Base-by-base conservation (phyloP, 768 basidiomycete species). In the Cystofilobasidium capitatum region DNA sequence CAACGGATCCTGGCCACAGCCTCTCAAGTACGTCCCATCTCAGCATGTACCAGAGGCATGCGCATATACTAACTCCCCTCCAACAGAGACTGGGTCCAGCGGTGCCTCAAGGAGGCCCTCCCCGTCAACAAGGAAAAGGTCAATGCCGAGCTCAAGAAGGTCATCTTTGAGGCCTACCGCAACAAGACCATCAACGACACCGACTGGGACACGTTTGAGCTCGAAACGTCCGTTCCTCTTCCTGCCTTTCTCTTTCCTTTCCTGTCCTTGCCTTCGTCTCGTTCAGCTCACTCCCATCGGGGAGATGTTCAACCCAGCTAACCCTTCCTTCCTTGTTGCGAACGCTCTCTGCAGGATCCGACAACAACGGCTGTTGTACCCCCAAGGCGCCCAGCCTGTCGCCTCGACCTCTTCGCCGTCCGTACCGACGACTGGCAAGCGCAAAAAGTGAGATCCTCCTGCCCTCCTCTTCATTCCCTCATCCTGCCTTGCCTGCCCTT, bases 21-120 rank as follows among this genome's bases (percentile, higher is more conserved):
- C 66, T 2, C 72, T 76, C 65, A 76, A 76, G 75, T 72, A 51
- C 42, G 73, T 57, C 1, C n/a, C n/a, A n/a, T n/a, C n/a, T n/a
- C n/a, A n/a, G n/a, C n/a, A n/a, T n/a, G n/a, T n/a, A n/a, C n/a
- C n/a, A n/a, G n/a, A n/a, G n/a, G n/a, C n/a, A n/a, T 47, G 16
- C 62, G n/a, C 31, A 13, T 39, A 0, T 16, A 37, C 37, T 59
- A n/a, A n/a, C 26, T 42, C 22, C 39, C 12, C 54, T 33, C 12
- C 42, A 22, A 22, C 31, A 98, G 93, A 80, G 86, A 88, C 76
- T 97, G 92, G 91, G 93, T 98, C 36, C 89, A 92, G 75, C 86
- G 86, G 78, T 94, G 89, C 75, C 81, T 98, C 31, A 86, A 88
- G 31, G 87, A 91, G 79, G 93, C 94, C 82, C 89, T 89, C 22